These are phyloP conservation scores for Neltuma alba DNA, from an alignment of 306 rosid species.

Conservation along the genomic window DNA sequence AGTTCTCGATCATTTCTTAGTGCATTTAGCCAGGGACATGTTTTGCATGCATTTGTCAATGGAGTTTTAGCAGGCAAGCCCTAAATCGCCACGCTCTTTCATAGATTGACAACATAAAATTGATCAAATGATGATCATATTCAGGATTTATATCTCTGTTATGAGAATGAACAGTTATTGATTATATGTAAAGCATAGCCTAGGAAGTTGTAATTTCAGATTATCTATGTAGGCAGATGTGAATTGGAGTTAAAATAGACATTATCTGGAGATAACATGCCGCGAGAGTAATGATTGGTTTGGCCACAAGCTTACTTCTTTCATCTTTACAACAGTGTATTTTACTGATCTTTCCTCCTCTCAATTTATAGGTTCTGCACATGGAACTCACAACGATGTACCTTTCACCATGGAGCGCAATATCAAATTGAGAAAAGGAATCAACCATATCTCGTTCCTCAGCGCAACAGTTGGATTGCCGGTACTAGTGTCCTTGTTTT, in stretches of 20 bases:
- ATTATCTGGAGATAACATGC: no score
- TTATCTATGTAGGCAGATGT: neutral
- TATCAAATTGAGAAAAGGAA: constrained; percentile 54
- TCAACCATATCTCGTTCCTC: constrained; percentile 73
- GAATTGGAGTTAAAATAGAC: neutral
- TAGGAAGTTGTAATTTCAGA: neutral
- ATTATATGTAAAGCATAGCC: neutral
- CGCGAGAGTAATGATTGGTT: neutral
- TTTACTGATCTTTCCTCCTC: constrained; percentile 5
- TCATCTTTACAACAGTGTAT: neutral
- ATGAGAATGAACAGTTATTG: neutral
- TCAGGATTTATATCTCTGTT: neutral
- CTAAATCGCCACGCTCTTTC: constrained; percentile 18
- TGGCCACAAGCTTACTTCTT: neutral
- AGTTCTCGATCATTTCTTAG: constrained; percentile 45
- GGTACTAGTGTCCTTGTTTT: constrained; percentile 50
- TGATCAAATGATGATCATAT: neutral
- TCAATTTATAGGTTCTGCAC: constrained; percentile 69
- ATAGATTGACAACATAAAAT: neutral
- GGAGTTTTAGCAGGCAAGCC: constrained; percentile 68
- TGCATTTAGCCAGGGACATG: constrained; percentile 65
- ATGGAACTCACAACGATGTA: constrained; percentile 48
- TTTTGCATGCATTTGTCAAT: constrained; percentile 64
- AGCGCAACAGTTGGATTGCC: constrained; percentile 86
- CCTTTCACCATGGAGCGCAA: constrained; percentile 45